Conservation (phyloP, 2,329 filamentous ascomycete species). For the Hypoxylon sp. region DNA sequence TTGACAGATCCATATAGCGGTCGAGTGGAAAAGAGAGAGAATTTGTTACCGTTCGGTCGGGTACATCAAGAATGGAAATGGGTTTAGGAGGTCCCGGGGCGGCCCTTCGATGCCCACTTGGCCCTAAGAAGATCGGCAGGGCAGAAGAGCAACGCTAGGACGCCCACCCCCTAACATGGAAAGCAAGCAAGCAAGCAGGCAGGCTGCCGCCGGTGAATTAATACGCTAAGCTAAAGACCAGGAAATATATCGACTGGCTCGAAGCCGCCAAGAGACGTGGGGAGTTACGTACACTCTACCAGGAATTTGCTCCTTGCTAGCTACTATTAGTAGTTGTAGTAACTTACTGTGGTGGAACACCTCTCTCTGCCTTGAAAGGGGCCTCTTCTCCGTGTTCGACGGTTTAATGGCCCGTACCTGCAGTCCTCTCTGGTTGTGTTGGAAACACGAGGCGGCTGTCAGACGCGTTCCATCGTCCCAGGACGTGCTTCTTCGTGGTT, state of each 20-base stretch:
- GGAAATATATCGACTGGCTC: constrained; percentile 33
- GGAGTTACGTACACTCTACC: constrained; percentile 32
- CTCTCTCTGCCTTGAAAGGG: constrained; percentile 32
- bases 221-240: constrained; percentile 33
- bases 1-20: constrained; percentile 27
- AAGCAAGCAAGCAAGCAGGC: too few species aligned
- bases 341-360: constrained; percentile 33
- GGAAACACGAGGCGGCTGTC: constrained; percentile 38
- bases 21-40: too few species aligned
- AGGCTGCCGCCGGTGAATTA: constrained; percentile 33
- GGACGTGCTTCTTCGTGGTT: constrained; percentile 26
- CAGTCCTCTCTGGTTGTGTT: constrained; percentile 27
- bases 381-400: constrained; percentile 30
- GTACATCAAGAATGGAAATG: constrained; percentile 25
- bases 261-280: constrained; percentile 27
- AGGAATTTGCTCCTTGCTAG: constrained; percentile 27
- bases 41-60: constrained; percentile 33
- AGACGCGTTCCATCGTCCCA: constrained; percentile 37
- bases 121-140: constrained; percentile 36
- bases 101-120: constrained; percentile 34
- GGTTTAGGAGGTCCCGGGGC: constrained; percentile 33
- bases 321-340: too few species aligned
- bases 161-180: constrained; percentile 24
- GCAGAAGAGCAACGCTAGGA: constrained; percentile 33
- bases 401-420: constrained; percentile 31